A percentile compares a stretch with the other conserved stretches of the same genome.
Evolutionary conservation across 179 eudicot species (phyloP).

Genomic region (Spinacia oleracea): DNA sequence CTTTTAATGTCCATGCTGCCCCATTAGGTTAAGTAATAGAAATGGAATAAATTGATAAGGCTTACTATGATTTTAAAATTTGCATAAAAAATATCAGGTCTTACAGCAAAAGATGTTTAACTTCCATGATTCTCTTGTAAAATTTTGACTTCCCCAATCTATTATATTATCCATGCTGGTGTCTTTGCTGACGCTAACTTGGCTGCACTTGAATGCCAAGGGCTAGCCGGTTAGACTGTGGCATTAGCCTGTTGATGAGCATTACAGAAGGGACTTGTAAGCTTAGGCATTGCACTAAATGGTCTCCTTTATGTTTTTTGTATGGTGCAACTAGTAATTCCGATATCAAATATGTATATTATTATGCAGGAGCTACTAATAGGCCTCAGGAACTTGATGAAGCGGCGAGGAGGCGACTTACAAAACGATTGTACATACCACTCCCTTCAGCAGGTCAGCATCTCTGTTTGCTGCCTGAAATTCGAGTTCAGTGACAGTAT

Average conservation of each 20-base stretch:
- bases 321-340: not conserved
- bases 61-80: constrained; percentile 3
- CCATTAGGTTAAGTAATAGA: not conserved
- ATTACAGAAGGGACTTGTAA: not conserved
- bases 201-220: constrained; percentile 8
- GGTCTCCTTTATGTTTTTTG: constrained; percentile 9
- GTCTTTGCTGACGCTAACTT: not conserved
- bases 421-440: constrained; percentile 92
- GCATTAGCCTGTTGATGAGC: constrained; percentile 4
- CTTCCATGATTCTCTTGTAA: not conserved
- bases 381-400: constrained; percentile 99
- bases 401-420: constrained; percentile 97
- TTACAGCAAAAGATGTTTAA: constrained; percentile 3
- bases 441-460: constrained; percentile 83
- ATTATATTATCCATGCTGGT: not conserved
- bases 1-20: not conserved
- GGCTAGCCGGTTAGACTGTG: not conserved
- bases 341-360: constrained; percentile 4
- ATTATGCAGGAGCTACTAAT: constrained; percentile 87
- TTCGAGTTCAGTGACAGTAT: not conserved
- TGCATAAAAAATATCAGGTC: not conserved
- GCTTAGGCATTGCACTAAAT: not conserved
- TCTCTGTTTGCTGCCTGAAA: constrained; percentile 6
- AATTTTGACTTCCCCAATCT: not conserved
- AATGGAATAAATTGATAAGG: not conserved